Conservation (phyloP, 805 yeast genomes). For the Lachancea thermotolerans region DNA sequence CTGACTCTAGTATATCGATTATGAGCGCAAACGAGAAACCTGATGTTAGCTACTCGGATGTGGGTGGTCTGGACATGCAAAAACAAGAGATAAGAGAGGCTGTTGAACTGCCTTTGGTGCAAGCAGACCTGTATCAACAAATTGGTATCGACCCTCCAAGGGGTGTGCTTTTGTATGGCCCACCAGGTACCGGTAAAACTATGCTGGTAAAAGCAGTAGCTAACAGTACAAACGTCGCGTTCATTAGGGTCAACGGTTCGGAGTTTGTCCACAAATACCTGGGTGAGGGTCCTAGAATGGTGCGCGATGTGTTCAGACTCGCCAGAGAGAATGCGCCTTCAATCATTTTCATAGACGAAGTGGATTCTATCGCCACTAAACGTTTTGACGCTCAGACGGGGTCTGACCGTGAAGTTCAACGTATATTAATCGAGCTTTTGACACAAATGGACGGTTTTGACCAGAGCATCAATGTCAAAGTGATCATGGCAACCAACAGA, state of each 20-base stretch:
- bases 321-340: slow-evolving; percentile 98
- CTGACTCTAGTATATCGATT: slow-evolving; percentile 92
- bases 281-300: slow-evolving; percentile 99
- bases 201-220: slow-evolving; percentile 99
- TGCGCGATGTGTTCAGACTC: slow-evolving; percentile 92
- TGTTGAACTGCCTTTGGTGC: slow-evolving; percentile 92
- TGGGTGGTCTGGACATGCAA: slow-evolving; percentile 98
- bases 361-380: slow-evolving; percentile 98
- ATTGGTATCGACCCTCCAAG: slow-evolving; percentile 99
- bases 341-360: slow-evolving; percentile 95
- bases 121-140: slow-evolving; percentile 91
- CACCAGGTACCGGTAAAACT: slow-evolving; percentile 99
- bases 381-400: slow-evolving; percentile 99
- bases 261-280: slow-evolving; percentile 97
- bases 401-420: slow-evolving; percentile 98
- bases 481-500: slow-evolving; percentile 98
- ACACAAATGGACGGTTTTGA: slow-evolving; percentile 99
- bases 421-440: slow-evolving; percentile 88
- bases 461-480: slow-evolving; percentile 90
- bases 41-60: slow-evolving; percentile 91
- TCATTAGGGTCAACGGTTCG: slow-evolving; percentile 94
- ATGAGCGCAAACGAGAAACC: slow-evolving; percentile 92
- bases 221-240: slow-evolving; percentile 89
- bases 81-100: slow-evolving; percentile 99
- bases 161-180: slow-evolving; percentile 96